Evolutionary conservation across 2,329 filamentous ascomycete species (phyloP), one percentile per base, ranked within the genome.

Genomic region (Rhinocladiella mackenziei): DNA sequence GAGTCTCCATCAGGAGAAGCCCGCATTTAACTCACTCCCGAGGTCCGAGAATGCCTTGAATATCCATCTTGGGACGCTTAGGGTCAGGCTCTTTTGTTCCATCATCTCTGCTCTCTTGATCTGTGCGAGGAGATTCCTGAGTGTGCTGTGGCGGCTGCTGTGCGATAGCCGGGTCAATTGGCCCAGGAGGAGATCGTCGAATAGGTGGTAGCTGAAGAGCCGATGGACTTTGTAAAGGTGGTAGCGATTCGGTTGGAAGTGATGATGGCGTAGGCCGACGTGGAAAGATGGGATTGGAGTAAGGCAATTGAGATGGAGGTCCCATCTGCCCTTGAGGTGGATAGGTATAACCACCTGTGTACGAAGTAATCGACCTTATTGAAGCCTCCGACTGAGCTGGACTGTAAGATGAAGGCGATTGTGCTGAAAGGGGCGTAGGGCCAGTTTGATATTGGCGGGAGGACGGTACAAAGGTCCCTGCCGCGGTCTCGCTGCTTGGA

Each of bases 51-150:
- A 58, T 57, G 2, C 52, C 49, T 33, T 53, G 40, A 23, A 58
- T 56, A 30, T 58, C 56, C 56, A 57, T 57, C 34, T 51, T 56
- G 8, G 55, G 55, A 30, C 56, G 45, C 45, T 58, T 58, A 14
- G 56, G 22, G 22, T 54, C 50, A 17, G 48, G 55, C 28, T 55
- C 51, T 34, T 51, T 44, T 18, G 48, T 45, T 8, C 45, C 43
- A 23, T 55, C 50, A 25, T 32, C 28, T 26, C 43, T 39, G 26
- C 31, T 39, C 19, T 35, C 38, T 15, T 37, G 41, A 10, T 39
- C 39, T 15, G 23, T 32, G 39, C 36, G 43, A 31, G 33, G 39
- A 14, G 28, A 23, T 13, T 20, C 31, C 13, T 45, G 48, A 22
- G 29, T 40, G 10, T 34, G 43, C 14, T 41, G 34, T 19, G 37